Conservation (phyloP, 1,284 basidiomycete species). For the Ganoderma meredithae region DNA sequence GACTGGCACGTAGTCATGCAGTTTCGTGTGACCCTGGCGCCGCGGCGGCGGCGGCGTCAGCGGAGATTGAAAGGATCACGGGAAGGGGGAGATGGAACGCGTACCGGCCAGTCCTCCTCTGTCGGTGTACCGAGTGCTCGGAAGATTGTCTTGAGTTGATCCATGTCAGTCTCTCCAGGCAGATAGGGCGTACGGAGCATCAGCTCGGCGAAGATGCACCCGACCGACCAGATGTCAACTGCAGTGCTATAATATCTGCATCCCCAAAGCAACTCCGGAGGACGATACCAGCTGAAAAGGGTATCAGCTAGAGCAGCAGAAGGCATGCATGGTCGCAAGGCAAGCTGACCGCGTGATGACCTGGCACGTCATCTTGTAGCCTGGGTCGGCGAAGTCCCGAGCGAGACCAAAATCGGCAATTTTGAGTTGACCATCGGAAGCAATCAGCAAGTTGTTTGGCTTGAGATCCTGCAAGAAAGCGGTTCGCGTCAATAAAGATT, state of each 20-base stretch:
- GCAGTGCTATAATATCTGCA: constrained; percentile 87
- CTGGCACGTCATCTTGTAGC: constrained; percentile 96
- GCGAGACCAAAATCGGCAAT: constrained; percentile 99
- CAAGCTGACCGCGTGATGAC: constrained; percentile 88
- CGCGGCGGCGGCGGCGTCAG: constrained; percentile 11
- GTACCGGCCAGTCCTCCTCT: constrained; percentile 96
- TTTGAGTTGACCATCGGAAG: constrained; percentile 91
- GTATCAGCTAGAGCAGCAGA: constrained; percentile 12
- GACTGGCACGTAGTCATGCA: constrained; percentile 89
- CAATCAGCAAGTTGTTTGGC: constrained; percentile 97
- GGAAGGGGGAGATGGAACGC: constrained; percentile 26
- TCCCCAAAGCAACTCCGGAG: constrained; percentile 92
- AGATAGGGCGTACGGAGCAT: constrained; percentile 96
- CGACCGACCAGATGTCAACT: constrained; percentile 95
- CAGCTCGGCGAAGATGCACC: constrained; percentile 95
- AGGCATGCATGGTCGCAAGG: neutral
- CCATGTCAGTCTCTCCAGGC: constrained; percentile 94
- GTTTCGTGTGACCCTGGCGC: constrained; percentile 86
- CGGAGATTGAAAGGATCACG: neutral
- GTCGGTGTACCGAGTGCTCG: constrained; percentile 95
- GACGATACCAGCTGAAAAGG: constrained; percentile 89
- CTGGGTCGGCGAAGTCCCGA: constrained; percentile 93
- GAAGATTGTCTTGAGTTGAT: constrained; percentile 95
- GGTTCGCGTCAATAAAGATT: neutral
- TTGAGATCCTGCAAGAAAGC: constrained; percentile 83